Base-by-base conservation (phyloP, 1,284 basidiomycete genomes). In the Hymenochaete sp. region DNA sequence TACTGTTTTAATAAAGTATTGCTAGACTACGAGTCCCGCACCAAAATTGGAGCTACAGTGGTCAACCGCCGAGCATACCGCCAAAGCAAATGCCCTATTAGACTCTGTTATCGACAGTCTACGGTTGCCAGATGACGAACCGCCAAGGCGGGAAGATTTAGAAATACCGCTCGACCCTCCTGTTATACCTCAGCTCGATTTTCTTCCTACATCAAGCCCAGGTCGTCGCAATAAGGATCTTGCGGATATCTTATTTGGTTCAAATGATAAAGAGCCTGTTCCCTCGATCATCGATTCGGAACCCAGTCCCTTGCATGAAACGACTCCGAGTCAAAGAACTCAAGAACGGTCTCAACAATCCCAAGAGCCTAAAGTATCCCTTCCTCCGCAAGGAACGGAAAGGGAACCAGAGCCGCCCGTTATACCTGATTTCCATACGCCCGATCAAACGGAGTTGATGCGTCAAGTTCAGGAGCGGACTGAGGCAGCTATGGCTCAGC, bases 101-200 rank as follows among this genome's bases (percentile, higher is more conserved):
- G 75, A 80, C 52, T 77, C 82, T 2, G 71, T 84, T 16, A 72
- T 82, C 31, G 73, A 79, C 51, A 82, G 77, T 52, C 81, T 85
- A 52, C 71, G 75, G 39, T 25, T 22, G 16, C 26, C 39, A 3
- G 45, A 35, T 10, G 66, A 69, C 19, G 57, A 60, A 32, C 63
- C 55, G 36, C 57, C 62, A 47, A 38, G 40, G 21, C 36, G 38
- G 21, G 47, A 45, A 13, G 38, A 49, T 16, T 24, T 33, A n/a
- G 47, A 45, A n/a, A 27, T 46, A 21, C 22, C 39, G 7, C 14
- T 42, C 7, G 18, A 33, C 27, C 38, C 45, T 24, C 28, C 48
- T 25, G n/a, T n/a, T n/a, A 24, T 39, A 24, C 42, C 47, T 13
- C 18, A 44, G 10, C 11, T 38, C 32, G 44, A 24, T 11, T 25